Evolutionary conservation across 2,329 filamentous ascomycete species (phyloP).

Genomic region (Colletotrichum acutatum): DNA sequence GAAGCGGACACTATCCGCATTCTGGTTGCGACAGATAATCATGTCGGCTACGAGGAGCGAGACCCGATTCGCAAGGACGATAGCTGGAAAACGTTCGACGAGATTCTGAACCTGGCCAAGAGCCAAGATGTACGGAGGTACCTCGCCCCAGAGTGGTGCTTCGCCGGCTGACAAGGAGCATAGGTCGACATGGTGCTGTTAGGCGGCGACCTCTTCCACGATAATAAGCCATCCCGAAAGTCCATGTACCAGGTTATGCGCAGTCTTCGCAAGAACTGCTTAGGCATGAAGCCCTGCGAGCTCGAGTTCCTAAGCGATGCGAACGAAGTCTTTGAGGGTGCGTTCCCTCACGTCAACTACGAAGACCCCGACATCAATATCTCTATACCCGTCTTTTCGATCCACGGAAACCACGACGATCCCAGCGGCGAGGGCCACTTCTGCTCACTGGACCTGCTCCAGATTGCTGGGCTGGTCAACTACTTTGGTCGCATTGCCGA

Average conservation of each 20-base stretch:
- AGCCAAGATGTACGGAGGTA: conserved; percentile 73
- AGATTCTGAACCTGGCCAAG: conserved; percentile 90
- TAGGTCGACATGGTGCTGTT: conserved; percentile 96
- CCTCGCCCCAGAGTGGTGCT: neutral
- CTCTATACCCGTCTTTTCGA: conserved; percentile 96
- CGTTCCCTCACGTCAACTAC: conserved; percentile 96
- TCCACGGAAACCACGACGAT: conserved; percentile 98
- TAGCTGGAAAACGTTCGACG: conserved; percentile 96
- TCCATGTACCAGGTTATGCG: conserved; percentile 98
- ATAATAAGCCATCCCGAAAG: conserved; percentile 96
- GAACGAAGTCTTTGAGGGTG: conserved; percentile 87
- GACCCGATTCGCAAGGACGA: conserved; percentile 96
- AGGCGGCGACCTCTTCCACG: conserved; percentile 95
- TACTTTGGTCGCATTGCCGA: conserved; percentile 95
- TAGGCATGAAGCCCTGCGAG: conserved; percentile 95
- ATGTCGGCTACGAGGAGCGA: conserved; percentile 96
- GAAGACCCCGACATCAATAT: conserved; percentile 98
- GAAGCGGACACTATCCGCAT: conserved; percentile 90
- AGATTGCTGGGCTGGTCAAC: conserved; percentile 91
- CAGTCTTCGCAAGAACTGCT: conserved; percentile 90
- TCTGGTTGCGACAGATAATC: conserved; percentile 93
- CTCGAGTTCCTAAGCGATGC: conserved; percentile 95
- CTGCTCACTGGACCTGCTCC: conserved; percentile 89
- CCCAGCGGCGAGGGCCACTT: conserved; percentile 95
- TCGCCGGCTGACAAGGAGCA: neutral